phyloP scores from a whole-genome alignment of 2,329 filamentous ascomycete genomes.

The Xylaria sp. region DNA sequence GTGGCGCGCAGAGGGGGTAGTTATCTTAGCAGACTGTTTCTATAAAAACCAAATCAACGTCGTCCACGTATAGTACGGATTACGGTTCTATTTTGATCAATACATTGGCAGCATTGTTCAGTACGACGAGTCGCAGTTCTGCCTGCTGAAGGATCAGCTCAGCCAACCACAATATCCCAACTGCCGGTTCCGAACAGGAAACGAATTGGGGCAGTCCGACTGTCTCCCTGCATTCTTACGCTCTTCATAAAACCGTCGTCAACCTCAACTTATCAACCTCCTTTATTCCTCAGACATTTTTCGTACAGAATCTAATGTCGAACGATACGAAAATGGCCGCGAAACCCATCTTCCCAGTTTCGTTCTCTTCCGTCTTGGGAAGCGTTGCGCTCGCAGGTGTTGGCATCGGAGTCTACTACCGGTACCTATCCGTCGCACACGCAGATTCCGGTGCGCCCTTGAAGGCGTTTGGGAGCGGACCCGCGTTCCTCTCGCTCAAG shows the following conservation, averaged over 20 bases:
- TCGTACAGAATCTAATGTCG: not conserved
- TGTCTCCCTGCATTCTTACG: not conserved
- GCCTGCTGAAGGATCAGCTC: too few relatives aligned
- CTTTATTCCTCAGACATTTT: too few relatives aligned
- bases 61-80: too few relatives aligned
- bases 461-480: constrained; percentile 34
- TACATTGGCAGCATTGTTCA: too few relatives aligned
- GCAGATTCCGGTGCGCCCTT: constrained; percentile 27
- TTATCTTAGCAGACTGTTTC: too few relatives aligned
- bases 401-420: constrained; percentile 25
- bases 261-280: not conserved
- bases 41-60: too few relatives aligned
- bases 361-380: constrained; percentile 9
- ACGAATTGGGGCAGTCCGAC: too few relatives aligned
- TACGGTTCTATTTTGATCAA: too few relatives aligned
- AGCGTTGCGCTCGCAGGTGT: constrained; percentile 20
- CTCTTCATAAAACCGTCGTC: not conserved
- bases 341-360: constrained; percentile 5
- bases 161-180: too few relatives aligned
- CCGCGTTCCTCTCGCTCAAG: constrained; percentile 42
- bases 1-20: too few relatives aligned
- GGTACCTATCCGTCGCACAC: constrained; percentile 21
- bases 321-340: constrained; percentile 6
- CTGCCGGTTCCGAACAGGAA: too few relatives aligned
- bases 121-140: too few relatives aligned